These are phyloP conservation scores for Boeremia exigua DNA, from an alignment of 2,329 filamentous ascomycete species.

Conservation along the genomic window DNA sequence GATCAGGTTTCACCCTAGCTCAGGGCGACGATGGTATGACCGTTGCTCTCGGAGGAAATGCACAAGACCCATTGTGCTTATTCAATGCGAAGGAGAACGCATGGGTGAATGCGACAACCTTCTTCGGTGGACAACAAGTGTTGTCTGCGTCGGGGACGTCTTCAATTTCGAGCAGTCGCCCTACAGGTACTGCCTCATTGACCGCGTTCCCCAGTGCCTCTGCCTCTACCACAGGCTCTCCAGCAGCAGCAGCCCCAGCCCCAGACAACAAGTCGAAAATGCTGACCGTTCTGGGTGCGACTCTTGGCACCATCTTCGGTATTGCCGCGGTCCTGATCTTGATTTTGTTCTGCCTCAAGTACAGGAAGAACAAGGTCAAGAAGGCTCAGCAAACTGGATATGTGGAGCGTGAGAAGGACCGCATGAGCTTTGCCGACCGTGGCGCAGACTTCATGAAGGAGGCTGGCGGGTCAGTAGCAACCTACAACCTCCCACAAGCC, in stretches of 20 bases:
- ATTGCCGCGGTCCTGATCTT: constrained; percentile 73
- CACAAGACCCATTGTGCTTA: constrained; percentile 71
- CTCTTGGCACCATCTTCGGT: constrained; percentile 80
- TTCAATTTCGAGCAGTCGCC: constrained; percentile 42
- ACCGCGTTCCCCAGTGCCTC: constrained; percentile 25
- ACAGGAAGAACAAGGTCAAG: constrained; percentile 64
- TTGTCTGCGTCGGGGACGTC: constrained; percentile 33
- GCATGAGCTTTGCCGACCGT: constrained; percentile 58
- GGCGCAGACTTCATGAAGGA: constrained; percentile 61
- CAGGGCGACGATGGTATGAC: constrained; percentile 70
- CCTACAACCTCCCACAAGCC: constrained; percentile 38
- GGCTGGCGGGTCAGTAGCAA: constrained; percentile 52
- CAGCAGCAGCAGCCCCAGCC: constrained; percentile 33
- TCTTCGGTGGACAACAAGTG: constrained; percentile 61
- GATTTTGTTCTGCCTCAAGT: constrained; percentile 72
- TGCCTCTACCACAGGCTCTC: constrained; percentile 44
- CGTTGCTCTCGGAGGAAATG: constrained; percentile 75
- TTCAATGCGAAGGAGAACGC: constrained; percentile 78
- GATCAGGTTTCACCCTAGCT: constrained; percentile 75
- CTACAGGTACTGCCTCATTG: constrained; percentile 25
- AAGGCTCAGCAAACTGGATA: constrained; percentile 65
- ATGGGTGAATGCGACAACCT: constrained; percentile 75
- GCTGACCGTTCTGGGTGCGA: constrained; percentile 75
- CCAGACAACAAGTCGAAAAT: constrained; percentile 55
- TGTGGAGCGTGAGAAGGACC: constrained; percentile 46